phyloP scores from a whole-genome alignment of 306 rosid genomes.

The Rubus idaeus region DNA sequence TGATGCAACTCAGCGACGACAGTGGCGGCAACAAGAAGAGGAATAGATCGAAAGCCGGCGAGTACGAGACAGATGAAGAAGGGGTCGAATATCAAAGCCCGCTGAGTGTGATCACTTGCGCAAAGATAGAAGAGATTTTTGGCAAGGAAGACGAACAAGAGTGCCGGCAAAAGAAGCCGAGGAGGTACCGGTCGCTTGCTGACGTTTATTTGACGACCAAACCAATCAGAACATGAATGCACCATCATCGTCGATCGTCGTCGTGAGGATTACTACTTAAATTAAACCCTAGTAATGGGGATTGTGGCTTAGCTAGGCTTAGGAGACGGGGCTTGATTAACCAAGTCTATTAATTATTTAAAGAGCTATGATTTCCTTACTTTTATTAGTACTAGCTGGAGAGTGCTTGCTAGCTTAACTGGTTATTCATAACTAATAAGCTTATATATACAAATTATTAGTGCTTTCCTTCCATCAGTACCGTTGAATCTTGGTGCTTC shows the following conservation, averaged over 20 bases:
- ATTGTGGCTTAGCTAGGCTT: neutral
- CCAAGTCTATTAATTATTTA: neutral
- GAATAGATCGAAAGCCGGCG: neutral
- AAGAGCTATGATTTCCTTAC: neutral
- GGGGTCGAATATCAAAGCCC: constrained; percentile 26
- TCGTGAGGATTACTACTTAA: neutral
- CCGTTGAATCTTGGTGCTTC: neutral
- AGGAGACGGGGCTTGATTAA: neutral
- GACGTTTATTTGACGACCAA: constrained; percentile 44
- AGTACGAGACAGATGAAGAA: neutral
- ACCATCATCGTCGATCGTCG: constrained; percentile 7
- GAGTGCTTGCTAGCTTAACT: neutral
- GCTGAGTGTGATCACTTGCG: constrained; percentile 20
- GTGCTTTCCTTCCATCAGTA: neutral
- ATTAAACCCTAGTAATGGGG: neutral
- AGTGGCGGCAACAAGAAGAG: neutral
- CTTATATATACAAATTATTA: neutral
- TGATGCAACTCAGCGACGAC: constrained; percentile 58
- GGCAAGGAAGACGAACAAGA: constrained; percentile 43
- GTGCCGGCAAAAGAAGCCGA: constrained; percentile 34
- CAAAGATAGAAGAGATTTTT: constrained; percentile 48
- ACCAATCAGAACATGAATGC: constrained; percentile 17
- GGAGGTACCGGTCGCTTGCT: constrained; percentile 47
- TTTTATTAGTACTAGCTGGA: neutral
- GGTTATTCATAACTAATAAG: neutral